Base-by-base conservation (phyloP, 2,329 filamentous ascomycete species). In the Fusarium compactum region DNA sequence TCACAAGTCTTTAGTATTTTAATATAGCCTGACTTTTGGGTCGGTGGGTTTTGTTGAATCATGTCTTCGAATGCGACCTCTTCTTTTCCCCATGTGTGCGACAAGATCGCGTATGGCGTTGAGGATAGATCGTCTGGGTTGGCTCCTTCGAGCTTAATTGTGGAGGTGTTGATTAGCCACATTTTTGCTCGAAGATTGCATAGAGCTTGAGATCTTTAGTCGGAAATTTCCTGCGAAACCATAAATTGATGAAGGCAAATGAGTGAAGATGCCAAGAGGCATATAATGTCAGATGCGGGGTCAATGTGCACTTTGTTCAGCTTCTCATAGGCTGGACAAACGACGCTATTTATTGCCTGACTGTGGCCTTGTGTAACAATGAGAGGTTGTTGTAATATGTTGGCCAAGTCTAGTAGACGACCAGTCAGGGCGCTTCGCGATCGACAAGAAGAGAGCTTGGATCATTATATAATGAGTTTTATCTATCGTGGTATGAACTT, bases 61-160 rank as follows among this genome's bases (percentile, higher is more conserved):
- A 63, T 56, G 3, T 63, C 61, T 20, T 63, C 47, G 20, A 48
- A 63, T 0, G 61, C 27, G 3, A 56, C 48, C 27, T 63, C 61
- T 22, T 63, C 16, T 1, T 43, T 8, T 1, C 4, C 43, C 61
- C 61, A 63, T 0, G 48, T 63, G 41, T 63, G 61, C 8, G 61
- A 63, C 2, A 63, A n/a, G 3, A 63, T 63, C 1, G 48, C 58
- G 2, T 63, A 63, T 0, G 22, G 27, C 12, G 34, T 56, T 8
- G 43, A 38, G 1, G 18, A 5, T 4, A 53, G 4, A 4, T 62
- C n/a, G 6, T 20, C 52, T 2, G 40, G 18, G 0, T 60, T 38
- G 8, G 15, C 58, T 41, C 43, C 16, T 54, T 63, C 22, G 1
- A 63, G 27, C 1, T 5, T 14, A 7, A 63, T 25, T 1, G 61